Base-by-base conservation (phyloP, 2,329 filamentous ascomycete species). In the Mycocentrospora acerina region DNA sequence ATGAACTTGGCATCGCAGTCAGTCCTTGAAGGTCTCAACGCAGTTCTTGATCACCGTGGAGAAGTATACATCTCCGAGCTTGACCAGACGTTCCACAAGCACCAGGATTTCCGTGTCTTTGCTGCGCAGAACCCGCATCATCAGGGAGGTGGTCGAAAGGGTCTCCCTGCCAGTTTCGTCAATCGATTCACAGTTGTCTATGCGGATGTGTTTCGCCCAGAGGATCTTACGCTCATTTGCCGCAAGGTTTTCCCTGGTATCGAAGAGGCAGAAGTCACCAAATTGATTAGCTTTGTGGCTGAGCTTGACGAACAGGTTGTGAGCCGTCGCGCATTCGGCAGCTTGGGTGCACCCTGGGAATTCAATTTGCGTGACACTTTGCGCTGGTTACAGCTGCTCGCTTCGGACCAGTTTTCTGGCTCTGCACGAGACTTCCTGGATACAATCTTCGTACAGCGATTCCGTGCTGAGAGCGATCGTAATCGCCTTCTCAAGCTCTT, bases 1-100 rank as follows among this genome's bases (percentile, higher is more conserved):
- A 98, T 98, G 93, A 98, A 98, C 58, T 72, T 98, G 48, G 93
- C 94, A 1, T 97, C 91, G 0, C 93, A 98, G 64, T 95, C 91
- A 4, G 90, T 98, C 2, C 79, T 98, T 1, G 93, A 98, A 71
- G 94, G 93, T 47, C 74, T 98, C 22, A 98, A 98, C 54, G 91
- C 93, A 15, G 97, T 93, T 71, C 78, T 98, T 19, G 93, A 98
- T 66, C 94, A 98, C 65, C 83, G 94, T 67, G 91, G 93, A 42
- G 88, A 96, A 66, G 88, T 95, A 0, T 98, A 96, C 61, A 83
- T 98, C 42, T 89, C 93, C 1, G 94, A 98, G 62, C 78, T 98
- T 10, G 91, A 96, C 57, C 90, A 95, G 59, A 90, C 89, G 3
- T 98, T 98, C 69, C 85, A 86, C 55, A 83, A 89, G 16, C 91